These are phyloP conservation scores for Epichloe brachyelytri DNA, from an alignment of 2,329 filamentous ascomycete species.

Conservation along the genomic window DNA sequence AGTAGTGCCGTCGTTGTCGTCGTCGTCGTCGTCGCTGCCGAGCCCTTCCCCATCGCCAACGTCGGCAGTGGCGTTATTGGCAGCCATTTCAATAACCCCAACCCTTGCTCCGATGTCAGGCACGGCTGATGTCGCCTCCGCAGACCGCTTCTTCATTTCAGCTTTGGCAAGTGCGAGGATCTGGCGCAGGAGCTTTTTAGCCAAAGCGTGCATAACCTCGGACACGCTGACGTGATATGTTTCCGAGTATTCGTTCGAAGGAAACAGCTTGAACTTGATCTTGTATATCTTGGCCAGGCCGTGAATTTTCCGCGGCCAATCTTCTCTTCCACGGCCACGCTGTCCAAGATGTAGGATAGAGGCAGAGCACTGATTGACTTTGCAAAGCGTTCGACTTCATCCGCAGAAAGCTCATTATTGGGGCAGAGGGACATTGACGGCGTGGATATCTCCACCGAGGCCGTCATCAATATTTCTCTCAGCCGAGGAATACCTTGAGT, in stretches of 20 bases:
- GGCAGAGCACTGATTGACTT: slow-evolving; percentile 85
- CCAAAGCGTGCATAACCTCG: slow-evolving; percentile 70
- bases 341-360: slow-evolving; percentile 72
- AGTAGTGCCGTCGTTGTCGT: slow-evolving; percentile 57
- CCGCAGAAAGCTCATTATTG: slow-evolving; percentile 54
- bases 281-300: slow-evolving; percentile 73
- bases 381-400: slow-evolving; percentile 65
- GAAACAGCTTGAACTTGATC: slow-evolving; percentile 72
- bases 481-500: slow-evolving; percentile 95
- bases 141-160: slow-evolving; percentile 73
- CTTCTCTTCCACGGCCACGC: slow-evolving; percentile 66
- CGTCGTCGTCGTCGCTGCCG: slow-evolving; percentile 58
- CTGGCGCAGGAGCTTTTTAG: slow-evolving; percentile 62
- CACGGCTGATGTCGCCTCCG: slow-evolving; percentile 52
- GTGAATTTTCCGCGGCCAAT: slow-evolving; percentile 57
- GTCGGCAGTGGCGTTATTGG: slow-evolving; percentile 19
- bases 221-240: slow-evolving; percentile 72
- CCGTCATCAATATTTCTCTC: slow-evolving; percentile 97
- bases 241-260: slow-evolving; percentile 65
- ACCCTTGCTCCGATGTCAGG: slow-evolving; percentile 55
- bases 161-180: slow-evolving; percentile 58
- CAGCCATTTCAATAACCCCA: slow-evolving; percentile 39
- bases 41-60: slow-evolving; percentile 26
- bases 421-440: slow-evolving; percentile 79
- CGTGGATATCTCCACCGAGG: slow-evolving; percentile 76